A percentile compares a stretch with the other conserved stretches of the same genome.
Conservation (phyloP, 108 stramenopile genomes). For the Chaetoceros muelleri region DNA sequence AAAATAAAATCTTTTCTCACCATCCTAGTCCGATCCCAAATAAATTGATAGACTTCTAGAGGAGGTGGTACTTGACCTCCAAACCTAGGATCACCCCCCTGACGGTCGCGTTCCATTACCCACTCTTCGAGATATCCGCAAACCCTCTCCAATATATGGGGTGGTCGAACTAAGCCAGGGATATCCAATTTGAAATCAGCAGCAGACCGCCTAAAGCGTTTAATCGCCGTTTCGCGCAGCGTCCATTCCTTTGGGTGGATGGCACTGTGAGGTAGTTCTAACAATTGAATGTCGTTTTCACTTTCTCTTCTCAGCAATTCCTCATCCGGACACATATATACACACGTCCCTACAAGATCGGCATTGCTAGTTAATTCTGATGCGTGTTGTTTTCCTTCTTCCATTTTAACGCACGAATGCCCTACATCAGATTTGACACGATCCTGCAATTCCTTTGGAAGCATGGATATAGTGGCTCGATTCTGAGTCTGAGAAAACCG, state of each 20-base stretch:
- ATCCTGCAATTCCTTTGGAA: not conserved
- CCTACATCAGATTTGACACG: not conserved
- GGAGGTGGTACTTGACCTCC: slow-evolving; percentile 38
- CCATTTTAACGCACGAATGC: no score
- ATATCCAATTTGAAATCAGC: slow-evolving; percentile 82
- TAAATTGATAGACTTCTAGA: slow-evolving; percentile 82
- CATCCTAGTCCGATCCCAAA: slow-evolving; percentile 86
- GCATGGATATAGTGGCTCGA: not conserved
- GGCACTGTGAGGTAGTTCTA: slow-evolving; percentile 58
- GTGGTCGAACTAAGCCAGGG: slow-evolving; percentile 79
- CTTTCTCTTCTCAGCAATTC: slow-evolving; percentile 62
- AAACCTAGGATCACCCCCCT: slow-evolving; percentile 75
- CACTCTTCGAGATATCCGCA: slow-evolving; percentile 80
- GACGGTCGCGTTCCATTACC: slow-evolving; percentile 88
- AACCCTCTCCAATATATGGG: slow-evolving; percentile 64
- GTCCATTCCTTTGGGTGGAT: slow-evolving; percentile 74
- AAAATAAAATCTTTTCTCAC: slow-evolving; percentile 83
- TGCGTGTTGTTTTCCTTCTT: no score
- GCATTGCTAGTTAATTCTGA: not conserved
- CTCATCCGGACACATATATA: slow-evolving; percentile 74
- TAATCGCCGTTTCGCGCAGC: slow-evolving; percentile 66
- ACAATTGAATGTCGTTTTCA: slow-evolving; percentile 73
- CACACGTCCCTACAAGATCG: slow-evolving; percentile 54
- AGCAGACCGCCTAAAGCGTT: slow-evolving; percentile 80
- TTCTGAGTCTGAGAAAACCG: not conserved